phyloP scores from a whole-genome alignment of 106 monocot genomes.

The Phalaenopsis equestris region DNA sequence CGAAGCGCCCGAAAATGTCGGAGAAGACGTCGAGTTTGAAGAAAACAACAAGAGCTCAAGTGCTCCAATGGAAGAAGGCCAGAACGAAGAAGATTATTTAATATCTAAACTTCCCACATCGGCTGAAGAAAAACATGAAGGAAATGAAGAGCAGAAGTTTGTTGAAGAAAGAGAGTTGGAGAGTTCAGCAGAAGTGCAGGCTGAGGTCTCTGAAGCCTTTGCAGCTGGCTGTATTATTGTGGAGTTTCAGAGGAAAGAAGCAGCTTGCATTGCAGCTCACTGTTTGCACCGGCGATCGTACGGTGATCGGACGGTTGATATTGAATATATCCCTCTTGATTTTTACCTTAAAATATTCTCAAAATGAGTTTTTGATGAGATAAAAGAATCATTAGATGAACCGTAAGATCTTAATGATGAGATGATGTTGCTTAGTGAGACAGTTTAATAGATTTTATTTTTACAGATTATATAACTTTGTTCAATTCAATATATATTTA shows the following conservation, averaged over 20 bases:
- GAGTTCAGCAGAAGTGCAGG: background rate
- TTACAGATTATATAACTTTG: background rate
- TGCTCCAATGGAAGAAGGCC: constrained; percentile 2
- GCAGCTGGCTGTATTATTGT: constrained; percentile 62
- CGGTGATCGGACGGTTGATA: constrained; percentile 34
- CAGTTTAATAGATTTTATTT: background rate
- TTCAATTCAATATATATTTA: background rate
- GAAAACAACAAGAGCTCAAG: background rate
- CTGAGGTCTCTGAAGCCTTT: constrained; percentile 13
- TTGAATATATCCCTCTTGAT: constrained; percentile 34
- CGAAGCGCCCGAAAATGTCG: constrained; percentile 8
- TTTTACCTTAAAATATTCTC: constrained; percentile 43
- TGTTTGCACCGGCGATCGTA: constrained; percentile 63
- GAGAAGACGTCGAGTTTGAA: constrained; percentile 3
- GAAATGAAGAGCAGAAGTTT: background rate
- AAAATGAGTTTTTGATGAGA: constrained; percentile 22
- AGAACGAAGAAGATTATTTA: background rate
- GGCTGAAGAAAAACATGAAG: constrained; percentile 9
- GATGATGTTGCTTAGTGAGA: background rate
- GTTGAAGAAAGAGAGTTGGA: background rate
- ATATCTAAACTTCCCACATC: background rate
- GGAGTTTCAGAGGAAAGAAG: constrained; percentile 80
- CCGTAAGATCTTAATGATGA: background rate
- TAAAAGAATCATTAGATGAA: background rate
- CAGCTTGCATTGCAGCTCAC: constrained; percentile 62